Percentiles rank a stretch among this genome's conserved stretches.
Conservation (phyloP, 208 protist genomes). For the Trypanosoma congolense region DNA sequence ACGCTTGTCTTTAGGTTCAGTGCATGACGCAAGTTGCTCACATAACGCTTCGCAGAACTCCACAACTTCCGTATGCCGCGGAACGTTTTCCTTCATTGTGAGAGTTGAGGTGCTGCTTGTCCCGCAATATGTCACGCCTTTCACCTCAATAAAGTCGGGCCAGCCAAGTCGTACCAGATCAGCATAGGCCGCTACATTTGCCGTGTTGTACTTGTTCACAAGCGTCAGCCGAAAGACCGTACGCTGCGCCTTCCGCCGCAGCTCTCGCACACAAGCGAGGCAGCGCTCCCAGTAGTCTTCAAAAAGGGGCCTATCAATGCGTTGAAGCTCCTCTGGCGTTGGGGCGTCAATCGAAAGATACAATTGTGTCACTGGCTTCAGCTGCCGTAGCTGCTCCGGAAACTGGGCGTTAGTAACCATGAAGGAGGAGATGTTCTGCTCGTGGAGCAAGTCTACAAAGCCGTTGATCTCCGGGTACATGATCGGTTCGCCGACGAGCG, state of each 20-base stretch:
- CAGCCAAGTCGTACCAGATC: constrained; percentile 86
- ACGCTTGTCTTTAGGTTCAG: constrained; percentile 13
- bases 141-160: constrained; percentile 95
- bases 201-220: constrained; percentile 92
- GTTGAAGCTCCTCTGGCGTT: constrained; percentile 85
- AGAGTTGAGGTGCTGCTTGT: constrained; percentile 74
- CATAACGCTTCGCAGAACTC: constrained; percentile 79
- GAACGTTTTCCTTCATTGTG: constrained; percentile 92
- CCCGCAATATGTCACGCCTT: constrained; percentile 93
- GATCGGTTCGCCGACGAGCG: constrained; percentile 94
- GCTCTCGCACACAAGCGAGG: constrained; percentile 77
- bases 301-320: constrained; percentile 90
- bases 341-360: constrained; percentile 94
- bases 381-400: constrained; percentile 67
- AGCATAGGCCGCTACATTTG: constrained; percentile 67
- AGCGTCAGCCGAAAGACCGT: constrained; percentile 96
- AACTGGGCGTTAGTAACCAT: constrained; percentile 95
- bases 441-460: constrained; percentile 84
- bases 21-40: constrained; percentile 29
- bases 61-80: constrained; percentile 92
- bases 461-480: constrained; percentile 95
- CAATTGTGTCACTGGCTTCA: constrained; percentile 90
- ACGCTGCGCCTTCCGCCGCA: constrained; percentile 84
- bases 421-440: constrained; percentile 88
- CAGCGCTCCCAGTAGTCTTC: constrained; percentile 95